phyloP scores from a whole-genome alignment of 106 monocot genomes.

The Cymbidium sinense region DNA sequence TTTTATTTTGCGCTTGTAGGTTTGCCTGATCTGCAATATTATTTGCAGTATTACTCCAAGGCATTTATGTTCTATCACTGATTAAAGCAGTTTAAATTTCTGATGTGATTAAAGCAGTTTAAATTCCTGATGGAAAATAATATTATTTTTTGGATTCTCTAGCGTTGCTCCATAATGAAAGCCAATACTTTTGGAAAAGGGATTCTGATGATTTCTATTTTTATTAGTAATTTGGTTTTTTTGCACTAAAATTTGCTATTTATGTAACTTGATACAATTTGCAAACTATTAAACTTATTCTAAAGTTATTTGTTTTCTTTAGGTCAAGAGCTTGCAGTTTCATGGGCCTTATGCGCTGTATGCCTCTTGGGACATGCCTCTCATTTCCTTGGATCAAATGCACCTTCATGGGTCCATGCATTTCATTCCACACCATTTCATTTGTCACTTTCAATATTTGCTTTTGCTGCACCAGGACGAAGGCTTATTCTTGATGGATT shows the following conservation, averaged over 20 bases:
- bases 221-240: background rate
- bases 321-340: constrained; percentile 94
- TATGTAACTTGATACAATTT: background rate
- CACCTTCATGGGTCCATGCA: constrained; percentile 70
- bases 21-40: background rate
- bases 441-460: constrained; percentile 80
- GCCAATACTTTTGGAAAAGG: background rate
- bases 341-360: constrained; percentile 97
- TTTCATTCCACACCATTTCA: constrained; percentile 82
- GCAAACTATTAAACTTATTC: background rate
- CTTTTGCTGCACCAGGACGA: constrained; percentile 84
- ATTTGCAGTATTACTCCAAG: background rate
- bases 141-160: background rate
- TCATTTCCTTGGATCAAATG: constrained; percentile 64
- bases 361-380: constrained; percentile 82
- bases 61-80: background rate
- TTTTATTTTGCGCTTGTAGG: too few relatives aligned
- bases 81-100: background rate
- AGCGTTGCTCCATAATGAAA: background rate
- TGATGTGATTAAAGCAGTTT: background rate
- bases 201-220: background rate
- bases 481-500: constrained; percentile 86
- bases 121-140: constrained; percentile 2
- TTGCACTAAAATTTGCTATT: background rate
- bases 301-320: constrained; percentile 5